Base-by-base conservation (phyloP, 139 green algal genomes). In the Tetradesmus lagerheimii region DNA sequence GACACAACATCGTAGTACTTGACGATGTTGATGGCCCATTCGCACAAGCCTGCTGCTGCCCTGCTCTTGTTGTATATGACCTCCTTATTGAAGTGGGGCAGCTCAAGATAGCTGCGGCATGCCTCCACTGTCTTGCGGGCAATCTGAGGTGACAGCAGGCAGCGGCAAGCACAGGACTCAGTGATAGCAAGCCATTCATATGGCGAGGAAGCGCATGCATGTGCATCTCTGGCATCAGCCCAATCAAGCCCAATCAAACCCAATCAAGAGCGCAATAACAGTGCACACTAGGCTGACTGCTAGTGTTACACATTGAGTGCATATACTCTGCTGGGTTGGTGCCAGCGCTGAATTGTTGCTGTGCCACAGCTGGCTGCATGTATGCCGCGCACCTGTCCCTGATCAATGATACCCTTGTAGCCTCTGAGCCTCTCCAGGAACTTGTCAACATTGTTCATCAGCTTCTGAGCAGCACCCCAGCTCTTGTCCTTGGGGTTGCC, bases 391-490 rank as follows among this genome's bases (percentile, higher is more conserved):
- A 95, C 91, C 92, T 97, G 93, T 77, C 95, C 95, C 12, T 95
- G 93, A 77, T 99, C 97, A n/a, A 99, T 98, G n/a, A 97, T 47
- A 0, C 83, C 77, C 94, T 99, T 99, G 94, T 96, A 99, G 41
- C 83, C 89, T 92, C 97, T 97, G 29, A 99, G 93, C n/a, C 95
- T 93, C 47, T 97, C 94, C 45, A 99, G 80, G 93, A 99, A 98
- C 92, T 96, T 96, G 91, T 98, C 96, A 74, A 98, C 96, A 89
- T 98, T 98, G 93, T 95, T 95, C 96, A 99, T 98, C 80, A 98
- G 89, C 93, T 98, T 98, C 83, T 95, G 91, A 41, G 97, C 97
- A 25, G 96, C 96, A 9, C 34, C 91, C 97, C 97, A 99, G 64
- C 88, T 95, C 92, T 97, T 97, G 92, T 98, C 96, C 94, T 98